Base-by-base conservation (phyloP, 2,329 filamentous ascomycete species). In the Ophiostoma montium region DNA sequence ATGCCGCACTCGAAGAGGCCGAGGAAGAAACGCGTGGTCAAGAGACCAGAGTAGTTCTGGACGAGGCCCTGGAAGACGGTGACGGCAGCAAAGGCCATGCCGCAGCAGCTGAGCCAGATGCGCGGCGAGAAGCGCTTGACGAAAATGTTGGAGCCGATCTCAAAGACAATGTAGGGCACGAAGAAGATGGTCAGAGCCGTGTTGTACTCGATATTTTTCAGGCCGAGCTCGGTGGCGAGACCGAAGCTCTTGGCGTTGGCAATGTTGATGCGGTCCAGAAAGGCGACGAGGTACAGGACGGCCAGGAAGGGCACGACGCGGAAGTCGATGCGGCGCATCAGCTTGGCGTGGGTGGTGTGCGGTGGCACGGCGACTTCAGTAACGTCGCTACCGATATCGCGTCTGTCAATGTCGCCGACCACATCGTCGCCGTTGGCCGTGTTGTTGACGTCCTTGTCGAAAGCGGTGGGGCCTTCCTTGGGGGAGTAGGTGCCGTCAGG, bases 261-360 rank as follows among this genome's bases (percentile, higher is more conserved):
- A 58, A 90, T 86, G 61, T 89, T 90, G 60, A 88, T 83, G 44
- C 84, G 72, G 61, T 82, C 79, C 46, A 86, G 65, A 58, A 86
- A 85, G 35, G 81, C 80, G 45, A 84, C 67, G 36, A 84, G 65
- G 60, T 86, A 87, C 62, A 89, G 70, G 52, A 88, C 68, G 60
- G 77, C 82, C 48, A 90, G 69, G 55, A 82, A 83, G 0, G 85
- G 85, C 47, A 90, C 68, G 47, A 90, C 71, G 56, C 75, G 78
- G 55, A 79, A 61, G 62, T 89, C 85, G 59, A 89, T 80, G 64
- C 80, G 83, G 53, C 71, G 64, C 67, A 86, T 73, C 52, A 90
- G 69, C 57, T 70, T 75, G 55, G 71, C 68, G 66, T 87, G 82
- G 2, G 75, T 78, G 4, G 74, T 78, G 61, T 74, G 70, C 47